Percentiles rank a stretch among this genome's conserved stretches.
Evolutionary conservation across 768 basidiomycete species (phyloP).

Genomic region (Galerina sulciceps): DNA sequence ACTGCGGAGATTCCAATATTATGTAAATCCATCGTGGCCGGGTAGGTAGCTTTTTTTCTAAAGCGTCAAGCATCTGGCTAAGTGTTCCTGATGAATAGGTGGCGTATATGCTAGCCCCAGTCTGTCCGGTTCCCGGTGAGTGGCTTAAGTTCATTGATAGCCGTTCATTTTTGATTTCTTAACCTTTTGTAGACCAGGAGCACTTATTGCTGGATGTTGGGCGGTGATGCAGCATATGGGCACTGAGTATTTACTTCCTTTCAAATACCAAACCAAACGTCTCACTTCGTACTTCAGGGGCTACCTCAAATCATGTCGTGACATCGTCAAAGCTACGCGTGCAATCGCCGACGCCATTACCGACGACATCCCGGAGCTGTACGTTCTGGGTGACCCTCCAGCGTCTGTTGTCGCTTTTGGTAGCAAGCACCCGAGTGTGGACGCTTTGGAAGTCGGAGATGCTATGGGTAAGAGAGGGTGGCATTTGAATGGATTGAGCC

Average conservation of each 20-base stretch:
- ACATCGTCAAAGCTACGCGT: slow-evolving; percentile 79
- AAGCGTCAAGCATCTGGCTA: neutral
- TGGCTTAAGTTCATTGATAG: neutral
- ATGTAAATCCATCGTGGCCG: slow-evolving; percentile 79
- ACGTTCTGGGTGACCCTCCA: slow-evolving; percentile 87
- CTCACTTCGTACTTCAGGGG: slow-evolving; percentile 53
- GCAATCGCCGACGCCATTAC: slow-evolving; percentile 70
- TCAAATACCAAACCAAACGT: neutral
- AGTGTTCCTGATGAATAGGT: slow-evolving; percentile 46
- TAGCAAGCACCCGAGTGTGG: slow-evolving; percentile 61
- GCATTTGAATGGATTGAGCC: slow-evolving; percentile 86
- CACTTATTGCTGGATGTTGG: slow-evolving; percentile 94
- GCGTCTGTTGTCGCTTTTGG: slow-evolving; percentile 92
- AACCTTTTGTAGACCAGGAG: slow-evolving; percentile 69
- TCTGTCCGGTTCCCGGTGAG: slow-evolving; percentile 87
- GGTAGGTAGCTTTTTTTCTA: slow-evolving; percentile 42
- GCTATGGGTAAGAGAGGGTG: slow-evolving; percentile 84
- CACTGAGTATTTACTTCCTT: slow-evolving; percentile 58
- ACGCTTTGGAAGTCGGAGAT: slow-evolving; percentile 91
- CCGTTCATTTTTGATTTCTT: neutral
- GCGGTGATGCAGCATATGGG: slow-evolving; percentile 96
- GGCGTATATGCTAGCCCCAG: slow-evolving; percentile 92
- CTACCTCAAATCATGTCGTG: slow-evolving; percentile 83
- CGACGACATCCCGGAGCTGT: slow-evolving; percentile 77
- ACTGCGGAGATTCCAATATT: slow-evolving; percentile 84